Percentiles rank a stretch among this genome's conserved stretches.
Evolutionary conservation across 257 asterid genomes (phyloP).

Genomic region (Eucommia ulmoides): DNA sequence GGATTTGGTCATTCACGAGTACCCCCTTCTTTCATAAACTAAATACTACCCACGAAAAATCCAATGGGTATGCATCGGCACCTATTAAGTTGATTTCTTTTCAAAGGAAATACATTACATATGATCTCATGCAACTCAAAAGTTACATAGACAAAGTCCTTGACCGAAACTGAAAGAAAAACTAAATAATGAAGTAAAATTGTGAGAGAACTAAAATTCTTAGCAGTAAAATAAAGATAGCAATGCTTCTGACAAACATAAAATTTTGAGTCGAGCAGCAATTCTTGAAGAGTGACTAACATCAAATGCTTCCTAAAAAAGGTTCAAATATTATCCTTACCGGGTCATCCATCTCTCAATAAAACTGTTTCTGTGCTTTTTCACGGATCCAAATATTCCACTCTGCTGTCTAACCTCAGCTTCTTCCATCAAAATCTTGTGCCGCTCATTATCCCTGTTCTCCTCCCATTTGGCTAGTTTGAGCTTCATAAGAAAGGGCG

Average conservation of each 20-base stretch:
- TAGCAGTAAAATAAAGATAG: no score
- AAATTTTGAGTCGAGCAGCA: neutral
- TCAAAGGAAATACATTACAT: neutral
- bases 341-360: constrained; percentile 62
- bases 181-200: neutral
- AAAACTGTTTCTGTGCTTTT: constrained; percentile 33
- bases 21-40: no score
- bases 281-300: neutral
- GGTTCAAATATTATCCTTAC: constrained; percentile 26
- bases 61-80: no score
- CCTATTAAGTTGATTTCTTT: no score
- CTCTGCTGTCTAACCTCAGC: constrained; percentile 66
- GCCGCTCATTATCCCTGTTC: constrained; percentile 51
- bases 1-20: no score
- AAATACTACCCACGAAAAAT: no score
- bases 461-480: constrained; percentile 79
- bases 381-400: constrained; percentile 27
- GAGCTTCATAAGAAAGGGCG: constrained; percentile 23
- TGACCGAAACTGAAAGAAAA: neutral
- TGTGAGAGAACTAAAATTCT: no score
- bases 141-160: neutral
- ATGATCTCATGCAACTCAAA: neutral
- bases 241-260: neutral
- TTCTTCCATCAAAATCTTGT: constrained; percentile 65
- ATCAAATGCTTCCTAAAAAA: neutral